Conservation (phyloP, 179 eudicot species). For the Corrigiola litoralis region DNA sequence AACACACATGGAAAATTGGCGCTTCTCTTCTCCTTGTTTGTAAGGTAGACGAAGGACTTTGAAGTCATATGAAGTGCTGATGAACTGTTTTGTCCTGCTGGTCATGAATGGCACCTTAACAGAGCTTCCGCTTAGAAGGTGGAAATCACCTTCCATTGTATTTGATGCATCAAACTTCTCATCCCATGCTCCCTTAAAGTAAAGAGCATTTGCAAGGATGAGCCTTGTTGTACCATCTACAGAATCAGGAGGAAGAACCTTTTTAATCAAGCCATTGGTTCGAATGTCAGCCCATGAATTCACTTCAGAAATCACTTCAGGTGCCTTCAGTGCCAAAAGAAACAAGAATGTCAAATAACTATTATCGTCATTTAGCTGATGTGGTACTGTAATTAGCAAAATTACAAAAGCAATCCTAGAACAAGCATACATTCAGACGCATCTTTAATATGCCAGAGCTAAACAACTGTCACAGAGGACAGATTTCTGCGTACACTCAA, state of each 20-base stretch:
- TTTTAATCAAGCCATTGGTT: constrained; percentile 66
- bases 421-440: too few relatives aligned
- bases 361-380: too few relatives aligned
- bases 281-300: constrained; percentile 72
- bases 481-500: too few relatives aligned
- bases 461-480: too few relatives aligned
- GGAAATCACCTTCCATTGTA: constrained; percentile 61
- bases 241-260: constrained; percentile 56
- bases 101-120: constrained; percentile 78
- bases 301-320: constrained; percentile 51
- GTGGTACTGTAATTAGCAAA: too few relatives aligned
- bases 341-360: neutral
- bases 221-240: constrained; percentile 52
- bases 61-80: constrained; percentile 44
- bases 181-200: constrained; percentile 76
- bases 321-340: constrained; percentile 38
- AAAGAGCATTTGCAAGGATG: constrained; percentile 68
- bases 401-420: too few relatives aligned
- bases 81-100: constrained; percentile 45
- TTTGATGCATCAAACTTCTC: constrained; percentile 45
- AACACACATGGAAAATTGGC: constrained; percentile 64
- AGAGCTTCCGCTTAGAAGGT: constrained; percentile 56
- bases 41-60: constrained; percentile 67
- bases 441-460: too few relatives aligned
- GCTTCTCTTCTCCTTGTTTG: constrained; percentile 59